Evolutionary conservation across 2,329 filamentous ascomycete genomes (phyloP).

Genomic region (Rhexocercosporidium sp.): DNA sequence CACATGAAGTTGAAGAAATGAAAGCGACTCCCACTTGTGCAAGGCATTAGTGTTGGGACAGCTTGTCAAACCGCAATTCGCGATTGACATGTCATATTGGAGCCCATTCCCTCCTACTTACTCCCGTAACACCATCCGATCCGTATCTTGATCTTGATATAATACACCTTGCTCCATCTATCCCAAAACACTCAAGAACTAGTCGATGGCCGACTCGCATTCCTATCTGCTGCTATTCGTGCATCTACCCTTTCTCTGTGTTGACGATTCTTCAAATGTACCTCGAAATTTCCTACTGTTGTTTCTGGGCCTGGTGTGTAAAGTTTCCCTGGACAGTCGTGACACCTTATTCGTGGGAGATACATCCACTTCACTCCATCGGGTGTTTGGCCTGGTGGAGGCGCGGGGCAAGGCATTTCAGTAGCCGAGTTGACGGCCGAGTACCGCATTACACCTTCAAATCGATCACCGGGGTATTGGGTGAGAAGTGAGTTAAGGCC

Average conservation of each 20-base stretch:
- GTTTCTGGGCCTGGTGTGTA: conserved; percentile 89
- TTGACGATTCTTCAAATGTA: conserved; percentile 84
- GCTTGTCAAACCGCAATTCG: neutral
- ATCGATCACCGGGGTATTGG: conserved; percentile 78
- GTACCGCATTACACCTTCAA: conserved; percentile 92
- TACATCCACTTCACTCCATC: conserved; percentile 78
- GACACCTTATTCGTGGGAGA: conserved; percentile 86
- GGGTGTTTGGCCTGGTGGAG: conserved; percentile 54
- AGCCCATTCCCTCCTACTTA: conserved; percentile 8
- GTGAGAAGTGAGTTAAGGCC: conserved; percentile 75
- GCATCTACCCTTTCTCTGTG: conserved; percentile 75
- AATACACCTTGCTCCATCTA: conserved; percentile 13
- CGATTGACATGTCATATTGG: conserved; percentile 16
- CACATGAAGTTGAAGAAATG: neutral
- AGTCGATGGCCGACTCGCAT: conserved; percentile 4
- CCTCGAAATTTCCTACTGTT: conserved; percentile 89
- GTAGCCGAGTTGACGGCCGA: conserved; percentile 78
- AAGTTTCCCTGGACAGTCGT: conserved; percentile 90
- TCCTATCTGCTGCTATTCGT: conserved; percentile 20
- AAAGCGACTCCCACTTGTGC: neutral
- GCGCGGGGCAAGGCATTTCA: conserved; percentile 63
- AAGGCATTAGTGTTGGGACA: neutral
- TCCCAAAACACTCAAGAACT: neutral
- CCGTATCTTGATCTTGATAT: conserved; percentile 12
- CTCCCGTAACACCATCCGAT: conserved; percentile 21